Base-by-base conservation (phyloP, 148 eudicot species). In the Fagopyrum homotropicum region DNA sequence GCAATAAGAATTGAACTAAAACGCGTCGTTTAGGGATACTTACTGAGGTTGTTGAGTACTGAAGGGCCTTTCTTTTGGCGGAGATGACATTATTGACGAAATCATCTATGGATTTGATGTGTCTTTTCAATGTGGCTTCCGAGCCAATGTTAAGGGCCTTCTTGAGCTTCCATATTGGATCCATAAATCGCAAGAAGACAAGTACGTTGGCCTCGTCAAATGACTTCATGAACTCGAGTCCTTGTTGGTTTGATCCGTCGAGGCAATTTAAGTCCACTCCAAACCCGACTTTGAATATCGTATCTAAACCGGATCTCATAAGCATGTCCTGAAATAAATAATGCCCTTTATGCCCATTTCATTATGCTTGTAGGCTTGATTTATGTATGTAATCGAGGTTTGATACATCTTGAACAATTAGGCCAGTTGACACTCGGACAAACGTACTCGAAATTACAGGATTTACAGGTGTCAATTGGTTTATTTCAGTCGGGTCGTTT, bases 211-310 rank as follows among this genome's bases (percentile, higher is more conserved):
- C 88, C 49, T 88, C 91, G 80, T 93, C 96, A 52, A 90, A 93
- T 47, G 98, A 90, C 80, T 83, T 90, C 75, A 90, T 89, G 55
- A 89, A 90, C 35, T 73, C 54, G 16, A 54, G 57, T 15, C 96
- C 92, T 16, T 83, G 83, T 72, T 80, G 75, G 79, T 82, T 86
- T 73, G 93, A 88, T 75, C 88, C 90, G 47, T 88, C 84, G 4
- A 93, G 83, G 66, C 93, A 88, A 78, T 90, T 82, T 49, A 93
- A 81, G 9, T 90, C 98, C 22, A 89, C 92, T 76, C 98, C 96
- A 76, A 90, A 89, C 54, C 93, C 93, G 9, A 93, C 93, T 84
- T 86, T 86, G 82, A 90, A 89, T 71, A 93, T 90, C 0, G 93
- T 85, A 56, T 93, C 96, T 44, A 93, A 59, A 0, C 86, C 78